Conservation (phyloP, 2,329 filamentous ascomycete species). For the Aspergillus proliferans region DNA sequence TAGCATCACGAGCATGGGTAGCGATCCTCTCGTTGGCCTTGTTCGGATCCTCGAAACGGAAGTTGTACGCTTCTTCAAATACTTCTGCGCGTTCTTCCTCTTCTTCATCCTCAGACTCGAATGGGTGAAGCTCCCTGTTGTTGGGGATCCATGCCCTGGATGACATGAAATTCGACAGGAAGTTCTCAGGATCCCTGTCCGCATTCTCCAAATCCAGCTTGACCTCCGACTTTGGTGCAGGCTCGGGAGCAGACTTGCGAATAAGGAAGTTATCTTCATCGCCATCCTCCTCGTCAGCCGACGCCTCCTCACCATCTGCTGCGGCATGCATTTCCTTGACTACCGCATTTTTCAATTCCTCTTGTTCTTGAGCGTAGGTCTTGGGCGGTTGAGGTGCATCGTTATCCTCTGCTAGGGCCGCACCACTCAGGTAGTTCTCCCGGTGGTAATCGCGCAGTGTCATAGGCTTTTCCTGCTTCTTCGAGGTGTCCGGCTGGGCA, state of each 20-base stretch:
- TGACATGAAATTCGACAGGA: constrained; percentile 92
- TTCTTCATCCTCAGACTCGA: constrained; percentile 87
- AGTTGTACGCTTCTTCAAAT: constrained; percentile 89
- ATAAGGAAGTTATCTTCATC: constrained; percentile 71
- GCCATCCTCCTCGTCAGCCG: constrained; percentile 48
- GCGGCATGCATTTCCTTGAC: constrained; percentile 73
- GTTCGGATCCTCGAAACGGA: constrained; percentile 87
- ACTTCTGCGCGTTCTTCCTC: constrained; percentile 70
- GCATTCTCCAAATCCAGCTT: constrained; percentile 66
- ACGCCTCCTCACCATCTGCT: constrained; percentile 40
- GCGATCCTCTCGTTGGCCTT: constrained; percentile 82
- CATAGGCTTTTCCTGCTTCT: constrained; percentile 75
- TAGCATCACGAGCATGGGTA: constrained; percentile 82
- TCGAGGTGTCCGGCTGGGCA: constrained; percentile 24
- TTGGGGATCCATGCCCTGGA: constrained; percentile 79
- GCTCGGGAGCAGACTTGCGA: constrained; percentile 53
- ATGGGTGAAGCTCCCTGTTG: constrained; percentile 64
- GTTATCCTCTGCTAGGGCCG: constrained; percentile 49
- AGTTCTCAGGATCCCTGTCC: constrained; percentile 84
- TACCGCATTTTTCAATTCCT: constrained; percentile 69
- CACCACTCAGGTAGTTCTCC: constrained; percentile 74
- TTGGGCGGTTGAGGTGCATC: constrained; percentile 44
- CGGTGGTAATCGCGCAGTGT: constrained; percentile 86
- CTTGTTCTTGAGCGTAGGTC: constrained; percentile 86
- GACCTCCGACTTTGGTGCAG: constrained; percentile 40